These are phyloP conservation scores for Harringtonia aguacate DNA, from an alignment of 2,329 filamentous ascomycete species.

Conservation along the genomic window DNA sequence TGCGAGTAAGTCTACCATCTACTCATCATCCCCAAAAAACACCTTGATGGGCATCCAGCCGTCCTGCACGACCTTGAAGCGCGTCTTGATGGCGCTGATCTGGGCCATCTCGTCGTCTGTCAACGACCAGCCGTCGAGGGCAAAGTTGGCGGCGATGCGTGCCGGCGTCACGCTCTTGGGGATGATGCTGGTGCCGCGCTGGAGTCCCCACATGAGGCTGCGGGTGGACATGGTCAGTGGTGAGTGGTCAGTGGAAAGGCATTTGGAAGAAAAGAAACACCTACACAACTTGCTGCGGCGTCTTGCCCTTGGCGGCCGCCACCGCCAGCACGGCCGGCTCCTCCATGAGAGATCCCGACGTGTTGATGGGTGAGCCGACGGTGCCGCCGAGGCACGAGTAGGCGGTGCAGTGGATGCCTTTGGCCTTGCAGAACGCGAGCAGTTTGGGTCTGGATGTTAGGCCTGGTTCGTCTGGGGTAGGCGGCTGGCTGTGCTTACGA, in stretches of 20 bases:
- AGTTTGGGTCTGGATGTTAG: slow-evolving; percentile 49
- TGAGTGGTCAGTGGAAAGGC: background rate
- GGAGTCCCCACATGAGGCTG: slow-evolving; percentile 62
- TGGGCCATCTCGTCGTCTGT: slow-evolving; percentile 60
- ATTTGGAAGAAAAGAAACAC: background rate
- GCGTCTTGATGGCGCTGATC: slow-evolving; percentile 57
- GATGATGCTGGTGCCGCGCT: slow-evolving; percentile 73
- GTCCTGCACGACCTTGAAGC: slow-evolving; percentile 77
- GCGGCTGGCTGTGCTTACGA: slow-evolving; percentile 33
- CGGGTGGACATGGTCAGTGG: too few relatives aligned
- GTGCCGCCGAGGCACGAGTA: slow-evolving; percentile 66
- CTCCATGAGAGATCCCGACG: background rate
- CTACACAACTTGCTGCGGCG: slow-evolving; percentile 59
- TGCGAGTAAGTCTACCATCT: too few relatives aligned
- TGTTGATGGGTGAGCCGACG: slow-evolving; percentile 53
- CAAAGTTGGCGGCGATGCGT: slow-evolving; percentile 67
- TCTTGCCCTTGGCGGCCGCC: slow-evolving; percentile 56
- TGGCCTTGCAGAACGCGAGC: slow-evolving; percentile 58
- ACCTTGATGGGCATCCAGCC: slow-evolving; percentile 65
- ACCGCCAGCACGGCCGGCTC: slow-evolving; percentile 52
- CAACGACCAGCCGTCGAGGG: slow-evolving; percentile 63
- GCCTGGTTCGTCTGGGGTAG: too few relatives aligned
- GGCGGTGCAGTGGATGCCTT: slow-evolving; percentile 65
- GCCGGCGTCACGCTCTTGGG: slow-evolving; percentile 70
- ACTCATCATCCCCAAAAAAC: slow-evolving; percentile 78